Percentiles rank a stretch among this genome's conserved stretches.
Conservation (phyloP, 1,284 basidiomycete genomes). For the Rhodotorula sp. region DNA sequence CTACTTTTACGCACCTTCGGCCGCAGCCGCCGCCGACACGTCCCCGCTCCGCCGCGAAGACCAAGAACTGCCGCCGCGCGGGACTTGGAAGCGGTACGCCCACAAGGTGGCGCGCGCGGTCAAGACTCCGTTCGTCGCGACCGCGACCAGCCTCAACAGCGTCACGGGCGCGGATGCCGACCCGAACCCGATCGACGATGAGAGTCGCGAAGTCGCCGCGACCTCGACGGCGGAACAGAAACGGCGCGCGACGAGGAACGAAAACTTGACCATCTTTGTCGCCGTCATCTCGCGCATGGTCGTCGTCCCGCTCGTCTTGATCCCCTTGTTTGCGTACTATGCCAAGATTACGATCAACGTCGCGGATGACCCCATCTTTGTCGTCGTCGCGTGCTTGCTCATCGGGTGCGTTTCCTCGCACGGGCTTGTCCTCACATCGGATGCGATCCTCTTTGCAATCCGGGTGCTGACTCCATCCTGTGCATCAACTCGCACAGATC, state of each 20-base stretch:
- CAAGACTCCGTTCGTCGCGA: constrained; percentile 3
- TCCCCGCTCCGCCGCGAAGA: constrained; percentile 23
- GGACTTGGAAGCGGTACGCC: constrained; percentile 8
- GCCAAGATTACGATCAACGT: constrained; percentile 39
- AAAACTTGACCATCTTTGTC: constrained; percentile 46
- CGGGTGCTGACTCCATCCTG: no score
- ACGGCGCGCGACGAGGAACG: constrained; percentile 2
- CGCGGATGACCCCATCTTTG: constrained; percentile 43
- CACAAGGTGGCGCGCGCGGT: constrained; percentile 6
- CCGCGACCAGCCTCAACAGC: not conserved
- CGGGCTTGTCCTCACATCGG: no score
- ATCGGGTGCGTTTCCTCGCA: constrained; percentile 36
- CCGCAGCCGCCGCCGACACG: constrained; percentile 13
- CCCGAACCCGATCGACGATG: not conserved
- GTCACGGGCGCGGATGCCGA: not conserved
- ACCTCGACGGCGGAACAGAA: not conserved
- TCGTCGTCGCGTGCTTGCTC: constrained; percentile 41
- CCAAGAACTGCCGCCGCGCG: constrained; percentile 1
- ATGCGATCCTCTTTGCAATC: no score
- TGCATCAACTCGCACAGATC: no score
- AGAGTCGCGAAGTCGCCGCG: not conserved
- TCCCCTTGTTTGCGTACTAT: constrained; percentile 47
- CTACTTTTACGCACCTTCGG: constrained; percentile 42
- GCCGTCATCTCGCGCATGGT: constrained; percentile 48
- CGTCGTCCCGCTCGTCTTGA: constrained; percentile 47